Evolutionary conservation across 345 rosid genomes (phyloP).

Genomic region (Citrus australasica): DNA sequence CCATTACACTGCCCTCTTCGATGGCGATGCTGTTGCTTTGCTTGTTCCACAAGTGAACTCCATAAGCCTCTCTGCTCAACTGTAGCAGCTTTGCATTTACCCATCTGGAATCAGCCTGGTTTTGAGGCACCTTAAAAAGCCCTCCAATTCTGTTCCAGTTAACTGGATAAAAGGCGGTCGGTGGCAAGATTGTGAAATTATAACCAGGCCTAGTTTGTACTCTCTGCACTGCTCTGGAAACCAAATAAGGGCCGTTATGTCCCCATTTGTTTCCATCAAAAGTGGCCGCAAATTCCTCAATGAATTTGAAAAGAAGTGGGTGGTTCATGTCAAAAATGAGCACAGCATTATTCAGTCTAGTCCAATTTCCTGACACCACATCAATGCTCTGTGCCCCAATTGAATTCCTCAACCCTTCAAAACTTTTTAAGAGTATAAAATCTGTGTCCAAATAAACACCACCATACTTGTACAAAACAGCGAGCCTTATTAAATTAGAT

Average conservation of each 20-base stretch:
- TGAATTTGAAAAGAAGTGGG: slow-evolving; percentile 55
- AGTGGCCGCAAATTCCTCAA: slow-evolving; percentile 65
- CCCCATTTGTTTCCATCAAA: slow-evolving; percentile 89
- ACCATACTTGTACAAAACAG: slow-evolving; percentile 68
- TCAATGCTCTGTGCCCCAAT: slow-evolving; percentile 77
- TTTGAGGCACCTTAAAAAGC: slow-evolving; percentile 50
- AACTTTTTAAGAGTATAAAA: slow-evolving; percentile 58
- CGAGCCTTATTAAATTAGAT: slow-evolving; percentile 67
- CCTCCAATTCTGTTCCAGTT: slow-evolving; percentile 56
- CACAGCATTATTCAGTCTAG: slow-evolving; percentile 75
- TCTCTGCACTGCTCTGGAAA: slow-evolving; percentile 56
- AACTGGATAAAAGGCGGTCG: slow-evolving; percentile 67
- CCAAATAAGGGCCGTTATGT: slow-evolving; percentile 80
- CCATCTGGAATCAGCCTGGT: slow-evolving; percentile 29
- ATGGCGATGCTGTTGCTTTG: slow-evolving; percentile 47
- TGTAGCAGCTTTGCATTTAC: slow-evolving; percentile 47
- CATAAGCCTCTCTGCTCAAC: slow-evolving; percentile 45
- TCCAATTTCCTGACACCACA: slow-evolving; percentile 51
- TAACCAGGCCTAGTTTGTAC: slow-evolving; percentile 33
- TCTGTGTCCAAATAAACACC: slow-evolving; percentile 78
- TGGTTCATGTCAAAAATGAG: slow-evolving; percentile 63
- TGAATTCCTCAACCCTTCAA: slow-evolving; percentile 47
- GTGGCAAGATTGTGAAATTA: slow-evolving; percentile 54
- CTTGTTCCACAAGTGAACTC: slow-evolving; percentile 81
- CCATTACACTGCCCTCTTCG: slow-evolving; percentile 65